These are phyloP conservation scores for Cubamyces lactineus DNA, from an alignment of 768 basidiomycete genomes.

Conservation along the genomic window DNA sequence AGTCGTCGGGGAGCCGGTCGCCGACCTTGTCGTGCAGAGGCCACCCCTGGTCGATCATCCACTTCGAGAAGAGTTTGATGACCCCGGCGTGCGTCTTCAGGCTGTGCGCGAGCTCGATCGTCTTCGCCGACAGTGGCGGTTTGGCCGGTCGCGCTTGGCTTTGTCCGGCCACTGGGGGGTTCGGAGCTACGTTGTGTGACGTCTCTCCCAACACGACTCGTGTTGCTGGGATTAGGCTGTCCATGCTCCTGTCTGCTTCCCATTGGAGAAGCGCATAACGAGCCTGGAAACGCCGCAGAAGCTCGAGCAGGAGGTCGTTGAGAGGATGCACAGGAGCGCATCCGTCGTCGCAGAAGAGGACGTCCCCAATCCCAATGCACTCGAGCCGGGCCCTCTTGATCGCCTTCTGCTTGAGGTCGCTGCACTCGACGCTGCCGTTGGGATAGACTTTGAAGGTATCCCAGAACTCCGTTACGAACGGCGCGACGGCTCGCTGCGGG, in stretches of 20 bases:
- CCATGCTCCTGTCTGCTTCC: background rate
- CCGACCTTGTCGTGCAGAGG: conserved; percentile 1
- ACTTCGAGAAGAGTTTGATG: conserved; percentile 3
- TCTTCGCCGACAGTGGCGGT: background rate
- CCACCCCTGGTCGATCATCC: background rate
- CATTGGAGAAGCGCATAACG: background rate
- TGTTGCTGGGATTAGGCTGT: no score
- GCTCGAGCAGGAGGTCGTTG: background rate
- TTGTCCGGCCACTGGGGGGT: background rate
- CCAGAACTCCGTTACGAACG: background rate
- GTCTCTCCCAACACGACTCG: no score
- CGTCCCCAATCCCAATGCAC: background rate
- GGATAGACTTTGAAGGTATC: background rate
- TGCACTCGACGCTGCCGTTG: background rate
- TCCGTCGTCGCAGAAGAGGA: conserved; percentile 1
- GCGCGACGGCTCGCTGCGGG: background rate
- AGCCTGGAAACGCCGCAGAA: background rate
- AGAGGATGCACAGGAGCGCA: background rate
- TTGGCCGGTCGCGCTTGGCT: background rate
- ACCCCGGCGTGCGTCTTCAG: background rate
- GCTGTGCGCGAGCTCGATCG: background rate
- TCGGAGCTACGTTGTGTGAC: no score
- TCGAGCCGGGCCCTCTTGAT: background rate
- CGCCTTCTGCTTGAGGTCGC: background rate
- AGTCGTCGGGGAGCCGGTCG: background rate